Evolutionary conservation across 169 alveolate genomes (phyloP), one percentile per base, ranked within the genome.

Genomic region (Cryptosporidium canis): DNA sequence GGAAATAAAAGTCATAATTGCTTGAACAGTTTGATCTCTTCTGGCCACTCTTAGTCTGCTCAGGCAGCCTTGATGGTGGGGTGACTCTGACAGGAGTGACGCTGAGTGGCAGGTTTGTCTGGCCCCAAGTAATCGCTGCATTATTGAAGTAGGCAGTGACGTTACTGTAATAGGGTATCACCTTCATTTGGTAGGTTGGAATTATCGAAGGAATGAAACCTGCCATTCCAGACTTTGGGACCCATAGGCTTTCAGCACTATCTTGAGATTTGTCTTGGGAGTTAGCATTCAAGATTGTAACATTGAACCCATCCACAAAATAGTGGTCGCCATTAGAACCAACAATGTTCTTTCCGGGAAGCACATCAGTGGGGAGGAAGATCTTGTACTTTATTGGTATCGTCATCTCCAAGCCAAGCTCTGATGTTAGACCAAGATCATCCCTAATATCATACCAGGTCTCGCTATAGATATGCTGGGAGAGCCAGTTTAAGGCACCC

Each of bases 111-210:
- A 56, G 3, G 58, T 77, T 77, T 39, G 87, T 77, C 14, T 77
- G 66, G 31, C 87, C 87, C 87, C 87, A 77, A 2, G 87, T 77
- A 58, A 77, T 37, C 21, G 87, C 87, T n/a, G 87, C 87, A 39
- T 58, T 18, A 35, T 77, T 77, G 48, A 58, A 77, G 16, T 27
- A 35, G 24, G 71, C 44, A 37, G 87, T 77, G 3, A 77, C 87
- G 16, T 77, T 77, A 43, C 66, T 77, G 11, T 39, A 16, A 37
- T 77, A 77, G 4, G 87, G 87, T 39, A 77, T 48, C 35, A 77
- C 87, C 48, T 77, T 77, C 87, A 77, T 77, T 12, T 77, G 87
- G 27, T 77, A 77, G 11, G 51, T 66, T 21, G 87, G 87, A n/a
- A 63, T 58, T 58, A 77, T 37, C 12, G 64, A 16, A 27, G 87